Base-by-base conservation (phyloP, 2,329 filamentous ascomycete genomes). In the Dothiorella sarmentorum region DNA sequence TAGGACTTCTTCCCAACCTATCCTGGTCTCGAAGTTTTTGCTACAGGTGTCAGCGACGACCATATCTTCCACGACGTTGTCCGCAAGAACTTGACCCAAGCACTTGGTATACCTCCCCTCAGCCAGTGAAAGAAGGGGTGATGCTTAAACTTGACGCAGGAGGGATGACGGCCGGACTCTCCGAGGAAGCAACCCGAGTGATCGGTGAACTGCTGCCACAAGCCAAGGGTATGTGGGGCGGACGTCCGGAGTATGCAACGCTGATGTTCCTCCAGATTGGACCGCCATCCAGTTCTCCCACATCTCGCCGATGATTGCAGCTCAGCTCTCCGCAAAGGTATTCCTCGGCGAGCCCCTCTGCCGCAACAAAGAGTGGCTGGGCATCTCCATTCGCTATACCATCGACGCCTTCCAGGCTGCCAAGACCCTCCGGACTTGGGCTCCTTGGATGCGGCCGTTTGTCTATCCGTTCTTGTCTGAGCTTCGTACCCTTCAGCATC, bases 301-400 rank as follows among this genome's bases (percentile, higher is more conserved):
- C 1, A 61, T 77, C 4, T 68, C 78, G 24, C 68, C 72, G 7
- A 70, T 75, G 17, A 64, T 76, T 4, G 74, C 74, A 1, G 71
- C 73, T 0, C 69, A 74, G 13, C 33, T 53, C 7, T 53, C 35
- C 2, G 49, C 49, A 10, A 40, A 53, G 26, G 67, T 78, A 27
- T 73, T 78, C 53, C 68, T 74, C 26, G 75, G 76, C n/a, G 65
- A 71, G 7, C 60, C 62, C 3, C 62, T 75, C 7, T 72, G 71
- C 53, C 67, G 67, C 18, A 73, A 77, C 58, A 63, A 71, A 57
- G 64, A 70, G 52, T 78, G 76, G 75, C 63, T 76, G 11, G 56
- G 66, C 0, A 66, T 69, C 3, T 64, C 69, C 24, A 69, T 67
- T 10, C 60, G 65, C 26, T 76, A 76, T 63, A 71, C 71, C 0